Evolutionary conservation across 768 basidiomycete species (phyloP), one percentile per base, ranked within the genome.

Genomic region (Russula emetica): DNA sequence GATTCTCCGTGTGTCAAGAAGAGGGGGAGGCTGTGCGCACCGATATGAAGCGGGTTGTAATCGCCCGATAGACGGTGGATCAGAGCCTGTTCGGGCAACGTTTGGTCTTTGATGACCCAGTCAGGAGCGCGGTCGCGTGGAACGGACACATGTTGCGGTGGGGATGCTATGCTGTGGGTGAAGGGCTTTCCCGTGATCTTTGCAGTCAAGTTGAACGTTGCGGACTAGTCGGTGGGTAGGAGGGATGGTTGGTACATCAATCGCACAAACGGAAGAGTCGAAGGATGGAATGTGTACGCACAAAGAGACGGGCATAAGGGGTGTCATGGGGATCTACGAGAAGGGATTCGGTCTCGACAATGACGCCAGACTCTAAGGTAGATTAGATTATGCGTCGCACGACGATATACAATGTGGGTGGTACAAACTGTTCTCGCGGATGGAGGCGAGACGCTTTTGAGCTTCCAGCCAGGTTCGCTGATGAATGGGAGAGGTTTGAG

Each of bases 381-480:
- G 13, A 18, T 26, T 13, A 3, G 14, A 38, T 22, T 9, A 16
- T 26, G 64, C 26, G 30, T 51, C 58, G 45, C 49, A 34, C 40
- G 30, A 26, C 7, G 55, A 56, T 56, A 60, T 45, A 5, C 16
- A 8, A 18, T 40, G 22, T 10, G 54, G 38, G 8, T 1, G 30
- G 3, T 14, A 75, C 87, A 58, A 66, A 91, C 92, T 92, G 73
- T 94, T 94, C 76, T 95, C 92, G 52, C 81, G 82, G 24, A 94
- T 78, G 34, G 85, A 89, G 1, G 82, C 82, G 55, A 91, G 79
- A 61, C 85, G 80, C 63, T 78, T 78, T 81, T 85, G 71, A 87
- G 79, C 62, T 79, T 87, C 92, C 92, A 95, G 9, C 90, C 93
- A 2, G 82, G 77, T 10, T 91, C 91, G 65, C 87, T 88, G 38